phyloP scores from a whole-genome alignment of 208 protist species.

The Acanthamoeba lenticulata region DNA sequence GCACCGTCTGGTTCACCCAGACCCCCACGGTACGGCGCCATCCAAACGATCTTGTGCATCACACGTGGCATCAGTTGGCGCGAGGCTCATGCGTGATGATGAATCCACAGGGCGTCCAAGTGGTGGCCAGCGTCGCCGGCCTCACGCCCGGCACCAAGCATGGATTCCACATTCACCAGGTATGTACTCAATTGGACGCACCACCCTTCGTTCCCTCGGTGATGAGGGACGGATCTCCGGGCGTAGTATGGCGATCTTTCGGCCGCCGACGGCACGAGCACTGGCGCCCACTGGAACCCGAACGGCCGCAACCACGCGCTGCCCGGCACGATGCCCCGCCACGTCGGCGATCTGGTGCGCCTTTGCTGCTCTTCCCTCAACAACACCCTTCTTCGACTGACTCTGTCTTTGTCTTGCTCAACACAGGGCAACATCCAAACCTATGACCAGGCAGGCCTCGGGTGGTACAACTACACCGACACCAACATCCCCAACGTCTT shows the following conservation, averaged over 20 bases:
- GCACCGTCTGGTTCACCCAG: neutral
- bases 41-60: neutral
- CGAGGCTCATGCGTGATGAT: too few species aligned
- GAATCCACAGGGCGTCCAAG: neutral
- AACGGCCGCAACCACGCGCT: conserved; percentile 11
- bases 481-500: neutral
- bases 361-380: neutral
- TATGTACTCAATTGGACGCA: neutral
- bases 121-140: neutral
- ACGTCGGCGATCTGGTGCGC: neutral
- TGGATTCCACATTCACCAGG: conserved; percentile 15
- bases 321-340: neutral
- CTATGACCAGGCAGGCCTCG: neutral
- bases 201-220: neutral
- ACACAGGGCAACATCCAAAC: conserved; percentile 12
- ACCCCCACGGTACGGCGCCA: neutral
- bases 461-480: neutral
- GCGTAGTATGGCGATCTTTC: neutral
- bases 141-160: neutral
- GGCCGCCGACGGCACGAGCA: neutral
- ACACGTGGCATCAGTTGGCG: neutral
- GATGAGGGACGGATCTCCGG: neutral
- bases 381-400: too few species aligned
- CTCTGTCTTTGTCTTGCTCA: too few species aligned
- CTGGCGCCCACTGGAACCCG: conserved; percentile 10